These are phyloP conservation scores for Aspergillus campestris DNA, from an alignment of 495 filamentous ascomycete genomes.

Conservation along the genomic window DNA sequence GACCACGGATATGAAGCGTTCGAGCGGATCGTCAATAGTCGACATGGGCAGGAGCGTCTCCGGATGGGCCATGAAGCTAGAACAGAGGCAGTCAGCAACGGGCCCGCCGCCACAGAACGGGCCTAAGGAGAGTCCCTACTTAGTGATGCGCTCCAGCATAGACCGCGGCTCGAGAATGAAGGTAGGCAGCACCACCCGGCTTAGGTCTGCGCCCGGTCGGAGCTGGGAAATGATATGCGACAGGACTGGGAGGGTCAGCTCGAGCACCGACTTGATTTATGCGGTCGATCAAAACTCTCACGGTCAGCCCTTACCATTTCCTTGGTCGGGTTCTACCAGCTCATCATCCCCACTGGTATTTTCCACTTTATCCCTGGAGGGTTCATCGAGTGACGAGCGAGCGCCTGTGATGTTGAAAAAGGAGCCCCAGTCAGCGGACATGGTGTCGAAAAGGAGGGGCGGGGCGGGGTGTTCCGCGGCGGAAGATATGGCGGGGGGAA, in stretches of 20 bases:
- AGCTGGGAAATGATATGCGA: constrained; percentile 96
- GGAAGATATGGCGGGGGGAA: not conserved
- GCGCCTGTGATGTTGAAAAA: constrained; percentile 32
- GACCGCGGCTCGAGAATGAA: constrained; percentile 97
- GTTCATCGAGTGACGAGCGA: constrained; percentile 49
- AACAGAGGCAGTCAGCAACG: constrained; percentile 1
- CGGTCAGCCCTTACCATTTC: constrained; percentile 39
- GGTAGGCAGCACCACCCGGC: constrained; percentile 87
- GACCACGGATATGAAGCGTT: constrained; percentile 88
- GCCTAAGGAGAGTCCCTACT: constrained; percentile 45
- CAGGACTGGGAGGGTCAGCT: constrained; percentile 49
- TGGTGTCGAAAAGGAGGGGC: constrained; percentile 10
- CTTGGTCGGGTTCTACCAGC: constrained; percentile 61
- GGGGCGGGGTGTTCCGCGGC: not conserved
- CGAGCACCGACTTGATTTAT: no score
- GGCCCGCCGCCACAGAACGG: not conserved
- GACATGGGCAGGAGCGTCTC: constrained; percentile 88
- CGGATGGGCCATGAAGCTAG: constrained; percentile 98
- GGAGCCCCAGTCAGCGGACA: constrained; percentile 26
- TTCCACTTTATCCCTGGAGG: constrained; percentile 15
- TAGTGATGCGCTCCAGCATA: constrained; percentile 98
- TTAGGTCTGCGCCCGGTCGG: constrained; percentile 89
- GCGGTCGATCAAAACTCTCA: no score
- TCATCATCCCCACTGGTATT: constrained; percentile 56
- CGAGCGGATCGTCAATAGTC: constrained; percentile 77